These are phyloP conservation scores for Cryptosporidium parvum DNA, from an alignment of 169 alveolate species.

Conservation along the genomic window DNA sequence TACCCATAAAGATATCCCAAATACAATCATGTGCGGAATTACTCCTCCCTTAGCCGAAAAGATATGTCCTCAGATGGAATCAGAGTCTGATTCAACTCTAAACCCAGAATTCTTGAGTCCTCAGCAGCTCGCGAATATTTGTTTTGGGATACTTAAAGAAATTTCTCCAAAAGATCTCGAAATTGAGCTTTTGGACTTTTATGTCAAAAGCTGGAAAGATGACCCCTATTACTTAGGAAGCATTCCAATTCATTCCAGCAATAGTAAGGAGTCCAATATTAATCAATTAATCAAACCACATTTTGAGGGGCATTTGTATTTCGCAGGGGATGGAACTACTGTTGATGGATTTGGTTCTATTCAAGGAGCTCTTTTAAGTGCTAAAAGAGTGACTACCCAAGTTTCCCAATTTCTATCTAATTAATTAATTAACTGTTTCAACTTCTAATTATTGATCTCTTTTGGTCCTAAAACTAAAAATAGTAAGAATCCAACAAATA, in stretches of 20 bases:
- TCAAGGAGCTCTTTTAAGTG: constrained; percentile 72
- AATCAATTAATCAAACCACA: constrained; percentile 68
- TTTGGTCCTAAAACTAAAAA: background rate
- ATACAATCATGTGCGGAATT: constrained; percentile 55
- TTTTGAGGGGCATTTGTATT: constrained; percentile 60
- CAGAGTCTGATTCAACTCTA: constrained; percentile 3
- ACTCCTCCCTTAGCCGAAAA: constrained; percentile 44
- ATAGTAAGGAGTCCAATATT: constrained; percentile 48
- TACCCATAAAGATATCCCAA: constrained; percentile 47
- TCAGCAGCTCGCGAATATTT: constrained; percentile 40
- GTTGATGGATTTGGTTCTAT: constrained; percentile 66
- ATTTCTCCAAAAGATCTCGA: constrained; percentile 31
- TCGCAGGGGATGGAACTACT: constrained; percentile 75
- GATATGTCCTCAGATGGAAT: background rate
- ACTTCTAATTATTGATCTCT: too few species aligned
- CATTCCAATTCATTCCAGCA: constrained; percentile 48
- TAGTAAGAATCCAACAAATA: background rate
- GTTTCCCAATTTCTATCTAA: constrained; percentile 39
- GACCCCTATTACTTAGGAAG: constrained; percentile 51
- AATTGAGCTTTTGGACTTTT: constrained; percentile 9
- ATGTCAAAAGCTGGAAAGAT: constrained; percentile 58
- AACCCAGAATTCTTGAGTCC: background rate
- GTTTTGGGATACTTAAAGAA: constrained; percentile 36
- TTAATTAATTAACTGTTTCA: constrained; percentile 1
- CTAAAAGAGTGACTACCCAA: constrained; percentile 64